Conservation (phyloP, 192 early-diverging fungal genomes). For the Helicostylum pulchrum region DNA sequence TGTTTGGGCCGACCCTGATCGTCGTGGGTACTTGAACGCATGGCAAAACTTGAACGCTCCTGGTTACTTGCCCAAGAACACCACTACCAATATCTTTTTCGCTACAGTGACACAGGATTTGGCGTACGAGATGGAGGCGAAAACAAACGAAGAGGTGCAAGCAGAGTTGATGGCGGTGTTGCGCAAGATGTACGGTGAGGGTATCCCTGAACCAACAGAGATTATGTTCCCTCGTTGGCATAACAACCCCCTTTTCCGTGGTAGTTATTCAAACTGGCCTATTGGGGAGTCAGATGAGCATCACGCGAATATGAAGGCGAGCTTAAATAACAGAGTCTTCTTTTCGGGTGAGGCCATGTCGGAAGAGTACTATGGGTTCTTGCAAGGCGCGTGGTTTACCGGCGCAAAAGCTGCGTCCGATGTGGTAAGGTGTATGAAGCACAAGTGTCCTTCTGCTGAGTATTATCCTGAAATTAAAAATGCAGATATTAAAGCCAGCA, state of each 20-base stretch:
- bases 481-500: slow-evolving; percentile 1
- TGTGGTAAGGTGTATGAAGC: slow-evolving; percentile 20
- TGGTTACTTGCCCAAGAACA: slow-evolving; percentile 27
- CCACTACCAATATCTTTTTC: slow-evolving; percentile 29
- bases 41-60: slow-evolving; percentile 36
- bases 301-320: slow-evolving; percentile 37
- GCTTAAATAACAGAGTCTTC: slow-evolving; percentile 32
- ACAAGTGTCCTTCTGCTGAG: slow-evolving; percentile 19
- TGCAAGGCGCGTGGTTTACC: slow-evolving; percentile 33
- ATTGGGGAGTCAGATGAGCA: slow-evolving; percentile 36
- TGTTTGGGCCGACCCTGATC: slow-evolving; percentile 33
- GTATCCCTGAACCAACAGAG: slow-evolving; percentile 27
- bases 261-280: slow-evolving; percentile 42
- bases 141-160: slow-evolving; percentile 24
- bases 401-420: slow-evolving; percentile 12
- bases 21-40: slow-evolving; percentile 24
- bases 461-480: slow-evolving; percentile 28
- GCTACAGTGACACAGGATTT: slow-evolving; percentile 33
- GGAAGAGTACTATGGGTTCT: slow-evolving; percentile 26
- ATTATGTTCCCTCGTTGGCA: slow-evolving; percentile 39
- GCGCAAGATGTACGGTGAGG: slow-evolving; percentile 30
- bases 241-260: slow-evolving; percentile 35
- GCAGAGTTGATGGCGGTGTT: slow-evolving; percentile 32
- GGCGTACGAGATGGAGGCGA: slow-evolving; percentile 25
- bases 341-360: slow-evolving; percentile 40